Evolutionary conservation across 345 rosid genomes (phyloP), one percentile per base, ranked within the genome.

Genomic region (Hypericum perforatum): DNA sequence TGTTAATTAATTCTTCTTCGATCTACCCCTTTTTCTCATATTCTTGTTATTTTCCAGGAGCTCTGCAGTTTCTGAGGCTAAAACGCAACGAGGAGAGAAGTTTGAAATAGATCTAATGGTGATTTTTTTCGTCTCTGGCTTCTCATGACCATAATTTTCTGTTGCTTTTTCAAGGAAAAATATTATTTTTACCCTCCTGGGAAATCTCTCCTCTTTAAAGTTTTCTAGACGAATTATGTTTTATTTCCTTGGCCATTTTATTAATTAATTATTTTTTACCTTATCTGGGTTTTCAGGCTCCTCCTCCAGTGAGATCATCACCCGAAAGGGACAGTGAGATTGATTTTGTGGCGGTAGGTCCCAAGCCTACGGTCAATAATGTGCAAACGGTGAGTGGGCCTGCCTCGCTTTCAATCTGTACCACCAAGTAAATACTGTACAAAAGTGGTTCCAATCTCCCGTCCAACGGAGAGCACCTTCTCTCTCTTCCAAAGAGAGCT

Each of bases 71-170:
- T 42, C 59, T 29, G 79, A 67, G 74, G 54, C 29, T 16, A 86
- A 77, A 48, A 81, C 54, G 29, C 79, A 64, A 53, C 65, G 69
- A 12, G 94, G 77, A 53, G 86, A 72, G 69, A 94, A 82, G 77
- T 89, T 80, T 60, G 89, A 78, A 75, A 94, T 94, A 84, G 99
- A 94, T 89, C 91, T 89, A 76, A 94, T 94, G 99, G 99, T 89
- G 68, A 59, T 70, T 62, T 49, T 65, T 22, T 22, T 22, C 32
- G 2, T 22, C 32, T 22, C 4, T 22, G 32, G 32, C 1, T 22
- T 22, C 32, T 22, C 32, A 22, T 22, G 32, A 22, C 4, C 1
- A 22, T 22, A 22, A 1, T 22, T 22, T 22, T 22, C 32, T 4
- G 32, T 22, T 4, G 4, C 58, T 64, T 53, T 7, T 7, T 37